These are phyloP conservation scores for Aspergillus ostianus DNA, from an alignment of 495 filamentous ascomycete genomes.

Conservation along the genomic window DNA sequence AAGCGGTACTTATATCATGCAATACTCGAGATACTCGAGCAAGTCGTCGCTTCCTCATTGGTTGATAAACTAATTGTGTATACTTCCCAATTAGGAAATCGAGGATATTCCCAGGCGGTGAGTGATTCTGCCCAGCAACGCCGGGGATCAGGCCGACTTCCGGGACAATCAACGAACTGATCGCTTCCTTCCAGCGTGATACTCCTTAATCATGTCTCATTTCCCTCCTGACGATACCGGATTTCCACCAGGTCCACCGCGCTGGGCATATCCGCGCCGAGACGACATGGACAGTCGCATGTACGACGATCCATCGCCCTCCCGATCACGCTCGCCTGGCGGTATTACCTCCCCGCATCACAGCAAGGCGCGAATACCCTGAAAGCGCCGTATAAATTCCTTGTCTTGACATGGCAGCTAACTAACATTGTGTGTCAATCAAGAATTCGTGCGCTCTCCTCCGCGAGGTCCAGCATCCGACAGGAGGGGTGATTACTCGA, in stretches of 20 bases:
- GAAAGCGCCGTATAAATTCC: constrained; percentile 9
- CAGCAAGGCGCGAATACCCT: constrained; percentile 21
- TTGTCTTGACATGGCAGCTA: constrained; percentile 12
- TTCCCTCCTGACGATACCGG: constrained; percentile 31
- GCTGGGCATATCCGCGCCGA: constrained; percentile 31
- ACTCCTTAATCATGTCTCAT: constrained; percentile 31
- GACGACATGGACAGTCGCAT: constrained; percentile 45
- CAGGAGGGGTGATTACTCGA: constrained; percentile 34
- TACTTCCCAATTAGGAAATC: neutral
- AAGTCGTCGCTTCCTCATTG: too few species aligned
- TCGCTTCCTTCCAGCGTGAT: constrained; percentile 6
- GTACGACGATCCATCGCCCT: constrained; percentile 47
- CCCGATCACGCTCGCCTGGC: constrained; percentile 45
- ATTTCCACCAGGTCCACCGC: constrained; percentile 23
- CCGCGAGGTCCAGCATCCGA: constrained; percentile 41
- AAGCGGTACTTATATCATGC: too few species aligned
- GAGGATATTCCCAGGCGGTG: neutral
- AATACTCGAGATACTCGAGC: too few species aligned
- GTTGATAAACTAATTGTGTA: too few species aligned
- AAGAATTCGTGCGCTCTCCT: constrained; percentile 43
- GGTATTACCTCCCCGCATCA: constrained; percentile 48
- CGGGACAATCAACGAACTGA: neutral
- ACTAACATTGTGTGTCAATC: constrained; percentile 24
- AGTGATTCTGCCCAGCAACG: constrained; percentile 3
- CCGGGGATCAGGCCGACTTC: neutral